phyloP scores from a whole-genome alignment of 2,329 filamentous ascomycete genomes.

The Aspergillus uvarum region DNA sequence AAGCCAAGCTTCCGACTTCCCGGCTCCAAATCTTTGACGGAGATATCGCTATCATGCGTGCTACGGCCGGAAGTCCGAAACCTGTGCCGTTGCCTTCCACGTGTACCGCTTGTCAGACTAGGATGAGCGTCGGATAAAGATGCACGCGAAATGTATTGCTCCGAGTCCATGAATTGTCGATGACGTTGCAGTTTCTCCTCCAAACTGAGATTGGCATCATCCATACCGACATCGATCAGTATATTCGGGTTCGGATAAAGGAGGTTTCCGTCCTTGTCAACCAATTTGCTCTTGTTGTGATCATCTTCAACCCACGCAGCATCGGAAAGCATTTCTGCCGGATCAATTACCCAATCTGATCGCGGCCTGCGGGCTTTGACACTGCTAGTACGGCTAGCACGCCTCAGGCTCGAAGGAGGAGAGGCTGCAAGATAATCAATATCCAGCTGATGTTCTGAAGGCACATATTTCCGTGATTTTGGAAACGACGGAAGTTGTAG shows the following conservation, averaged over 20 bases:
- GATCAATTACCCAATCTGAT: conserved; percentile 80
- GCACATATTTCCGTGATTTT: conserved; percentile 17
- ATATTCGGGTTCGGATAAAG: conserved; percentile 53
- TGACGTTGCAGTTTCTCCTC: conserved; percentile 20
- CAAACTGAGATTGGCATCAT: conserved; percentile 9
- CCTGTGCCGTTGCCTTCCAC: conserved; percentile 61
- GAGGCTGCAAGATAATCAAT: conserved; percentile 28
- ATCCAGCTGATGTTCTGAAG: conserved; percentile 24
- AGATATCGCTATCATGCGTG: conserved; percentile 55
- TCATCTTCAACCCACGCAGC: conserved; percentile 84
- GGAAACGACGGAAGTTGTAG: conserved; percentile 47
- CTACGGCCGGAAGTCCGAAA: conserved; percentile 58
- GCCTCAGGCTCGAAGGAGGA: conserved; percentile 44
- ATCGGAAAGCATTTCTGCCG: conserved; percentile 85
- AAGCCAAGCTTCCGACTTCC: conserved; percentile 56
- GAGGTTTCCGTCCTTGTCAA: conserved; percentile 72
- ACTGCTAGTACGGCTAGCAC: conserved; percentile 43
- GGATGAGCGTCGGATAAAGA: conserved; percentile 45
- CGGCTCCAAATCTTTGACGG: conserved; percentile 50
- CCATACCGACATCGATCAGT: conserved; percentile 20
- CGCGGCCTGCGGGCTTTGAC: conserved; percentile 69
- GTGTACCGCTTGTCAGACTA: conserved; percentile 43
- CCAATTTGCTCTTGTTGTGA: conserved; percentile 75
- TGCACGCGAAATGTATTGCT: conserved; percentile 25
- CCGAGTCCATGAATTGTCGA: conserved; percentile 24